Percentiles rank a stretch among this genome's conserved stretches.
These are phyloP conservation scores for Rhodosporidiobolus sp. DNA, from an alignment of 768 basidiomycete species.

Conservation along the genomic window DNA sequence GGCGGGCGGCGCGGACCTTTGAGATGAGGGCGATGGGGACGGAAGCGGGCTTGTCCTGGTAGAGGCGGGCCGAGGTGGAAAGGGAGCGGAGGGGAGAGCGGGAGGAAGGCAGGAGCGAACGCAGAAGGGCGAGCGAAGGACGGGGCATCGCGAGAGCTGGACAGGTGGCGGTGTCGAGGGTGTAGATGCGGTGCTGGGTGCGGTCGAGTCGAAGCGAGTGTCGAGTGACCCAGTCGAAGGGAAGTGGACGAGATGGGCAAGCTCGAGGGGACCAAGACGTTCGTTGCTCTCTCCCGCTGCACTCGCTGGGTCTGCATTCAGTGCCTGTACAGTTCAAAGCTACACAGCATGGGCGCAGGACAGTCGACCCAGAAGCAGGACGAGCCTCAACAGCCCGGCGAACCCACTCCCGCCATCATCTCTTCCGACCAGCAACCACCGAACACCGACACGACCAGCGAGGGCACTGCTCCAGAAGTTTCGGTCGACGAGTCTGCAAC, in stretches of 20 bases:
- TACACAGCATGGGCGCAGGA: not conserved
- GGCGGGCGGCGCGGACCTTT: conserved; percentile 70
- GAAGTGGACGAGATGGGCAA: too few species aligned
- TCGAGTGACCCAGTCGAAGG: too few species aligned
- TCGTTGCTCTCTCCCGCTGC: too few species aligned
- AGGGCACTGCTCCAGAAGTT: too few species aligned
- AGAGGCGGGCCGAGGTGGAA: not conserved
- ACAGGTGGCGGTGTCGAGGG: too few species aligned
- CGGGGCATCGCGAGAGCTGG: not conserved
- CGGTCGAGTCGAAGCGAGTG: not conserved
- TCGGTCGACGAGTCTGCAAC: too few species aligned
- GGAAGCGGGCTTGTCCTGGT: conserved; percentile 44
- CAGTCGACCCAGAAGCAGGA: not conserved
- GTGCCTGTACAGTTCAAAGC: not conserved
- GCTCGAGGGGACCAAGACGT: too few species aligned
- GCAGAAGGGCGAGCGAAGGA: not conserved
- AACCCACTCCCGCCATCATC: not conserved
- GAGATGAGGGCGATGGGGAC: conserved; percentile 74
- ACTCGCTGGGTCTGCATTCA: too few species aligned
- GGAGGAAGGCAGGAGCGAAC: not conserved
- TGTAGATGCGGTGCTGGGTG: not conserved
- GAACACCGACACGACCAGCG: not conserved
- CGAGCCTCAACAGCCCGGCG: not conserved
- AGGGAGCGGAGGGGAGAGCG: not conserved
- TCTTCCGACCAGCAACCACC: not conserved